Base-by-base conservation (phyloP, 2,329 filamentous ascomycete genomes). In the Coleophoma eucalyptorum region DNA sequence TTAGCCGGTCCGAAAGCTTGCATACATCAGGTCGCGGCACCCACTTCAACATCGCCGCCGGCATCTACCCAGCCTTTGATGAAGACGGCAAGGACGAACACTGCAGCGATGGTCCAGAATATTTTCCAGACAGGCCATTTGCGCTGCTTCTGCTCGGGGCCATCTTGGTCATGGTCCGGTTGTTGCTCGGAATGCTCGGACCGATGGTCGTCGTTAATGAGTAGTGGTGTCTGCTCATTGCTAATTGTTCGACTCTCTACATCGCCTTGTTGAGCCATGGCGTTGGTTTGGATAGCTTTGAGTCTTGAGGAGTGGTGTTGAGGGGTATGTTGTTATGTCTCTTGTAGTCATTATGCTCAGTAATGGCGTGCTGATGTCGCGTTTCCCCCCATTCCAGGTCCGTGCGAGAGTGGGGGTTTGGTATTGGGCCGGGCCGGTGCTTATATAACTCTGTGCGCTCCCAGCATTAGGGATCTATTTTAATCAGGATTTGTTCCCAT, bases 41-140 rank as follows among this genome's bases (percentile, higher is more conserved):
- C 49, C 37, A 72, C 72, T 46, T 73, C 60, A 20, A 71, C 66
- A 54, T 74, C 71, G 19, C 55, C 51, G 20, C 59, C 59, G 3
- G 69, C 69, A 52, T 75, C 71, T n/a, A 73, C 55, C 72, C 72
- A 76, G 5, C 71, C 72, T 53, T 74, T 74, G 41, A 74, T 65
- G 48, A 75, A 74, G 15, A 73, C 50, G 1, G 54, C 65, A 13
- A 72, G 54, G 13, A 72, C 44, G 1, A 69, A 37, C 1, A 60
- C 58, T 1, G 52, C 65, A 6, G 67, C 16, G 13, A 73, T 31
- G n/a, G 54, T 19, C 71, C 69, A 72, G 44, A 72, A 63, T 16
- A 59, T 51, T 37, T 67, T 61, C 71, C 70, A 72, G 16, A 64
- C 42, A 54, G 58, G 68, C 65, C 66, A 68, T 40, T 61, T 55